Base-by-base conservation (phyloP, 164 flowering plant species). In the Berberis thunbergii region DNA sequence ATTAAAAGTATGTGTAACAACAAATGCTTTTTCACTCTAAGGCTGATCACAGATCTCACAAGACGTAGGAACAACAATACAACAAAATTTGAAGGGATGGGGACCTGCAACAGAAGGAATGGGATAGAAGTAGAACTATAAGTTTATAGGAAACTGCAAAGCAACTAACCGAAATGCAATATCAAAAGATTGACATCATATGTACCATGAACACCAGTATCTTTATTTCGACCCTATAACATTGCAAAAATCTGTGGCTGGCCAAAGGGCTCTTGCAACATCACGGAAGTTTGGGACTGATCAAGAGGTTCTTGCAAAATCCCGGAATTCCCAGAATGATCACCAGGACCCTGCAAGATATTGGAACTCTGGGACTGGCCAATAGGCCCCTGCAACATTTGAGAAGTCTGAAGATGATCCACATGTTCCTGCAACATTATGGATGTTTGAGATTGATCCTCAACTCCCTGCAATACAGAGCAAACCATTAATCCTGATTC, bases 281-380 rank as follows among this genome's bases (percentile, higher is more conserved):
- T 60, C 13, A 54, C 49, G 59, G 49, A 68, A 42, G 57, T 57
- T 57, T 57, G 57, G 57, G 62, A 12, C 44, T 64, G 67, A 45
- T 45, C 63, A 59, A 58, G 52, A 12, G 66, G 62, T 7, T 60
- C 67, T 38, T 64, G 64, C 63, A 69, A 59, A 59, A 69, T 69
- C 42, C 50, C 44, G 66, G 66, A 64, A 26, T 59, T 58, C 9
- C 50, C 67, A 39, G 72, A 50, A 43, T 57, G 67, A 58, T 58
- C 53, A 10, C 49, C 40, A 38, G 72, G 45, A 2, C 66, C 67
- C 41, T 60, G 67, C 63, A 64, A 46, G 45, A 69, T 53, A n/a
- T 4, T 60, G 41, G 67, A 59, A 45, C 56, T 55, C 54, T 52
- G 54, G 10, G 67, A 53, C 3, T 52, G 64, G 54, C 52, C 60